Evolutionary conservation across 164 flowering plant genomes (phyloP), one percentile per base, ranked within the genome.

Genomic region (Piper longum): DNA sequence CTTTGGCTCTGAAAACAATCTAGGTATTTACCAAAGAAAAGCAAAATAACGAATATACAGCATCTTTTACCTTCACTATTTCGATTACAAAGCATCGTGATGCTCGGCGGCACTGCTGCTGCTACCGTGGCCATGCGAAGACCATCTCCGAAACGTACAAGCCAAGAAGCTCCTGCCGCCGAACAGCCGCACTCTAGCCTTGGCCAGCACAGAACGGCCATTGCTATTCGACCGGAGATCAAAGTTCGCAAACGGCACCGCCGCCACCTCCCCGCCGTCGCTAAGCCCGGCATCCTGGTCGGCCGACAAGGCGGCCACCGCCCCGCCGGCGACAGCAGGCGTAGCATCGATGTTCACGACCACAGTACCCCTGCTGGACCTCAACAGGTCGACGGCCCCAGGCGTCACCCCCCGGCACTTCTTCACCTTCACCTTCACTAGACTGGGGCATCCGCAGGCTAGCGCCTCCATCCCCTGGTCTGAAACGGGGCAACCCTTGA

Each of bases 401-500:
- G 73, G 56, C 3, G 84, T 88, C 51, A 95, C 96, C 19, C 78
- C 83, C 59, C 76, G 80, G 70, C 99, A 95, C 66, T 95, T 90
- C 83, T 83, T 95, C 9, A 95, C 96, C 78, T 90, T 95, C 61
- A 90, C 81, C 80, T 95, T 95, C 16, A 86, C 84, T 76, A 90
- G 72, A 81, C 82, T 95, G 0, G 96, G 99, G 61, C 96, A 95
- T 4, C 97, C 97, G 67, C 73, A 75, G 40, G 88, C 96, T 48
- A 88, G n/a, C n/a, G 71, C 73, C 62, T 66, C 63, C 14, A 75
- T 39, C 17, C 73, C 78, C 4, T 44, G 16, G 44, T 66, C 71
- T 1, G 78, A 66, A 8, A 75, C 61, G 4, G 75, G 73, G 60
- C 75, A 75, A 54, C 65, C 72, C 69, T 71, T 71, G 54, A 74